phyloP scores from a whole-genome alignment of 2,329 filamentous ascomycete species.

The Didymella pinodella region DNA sequence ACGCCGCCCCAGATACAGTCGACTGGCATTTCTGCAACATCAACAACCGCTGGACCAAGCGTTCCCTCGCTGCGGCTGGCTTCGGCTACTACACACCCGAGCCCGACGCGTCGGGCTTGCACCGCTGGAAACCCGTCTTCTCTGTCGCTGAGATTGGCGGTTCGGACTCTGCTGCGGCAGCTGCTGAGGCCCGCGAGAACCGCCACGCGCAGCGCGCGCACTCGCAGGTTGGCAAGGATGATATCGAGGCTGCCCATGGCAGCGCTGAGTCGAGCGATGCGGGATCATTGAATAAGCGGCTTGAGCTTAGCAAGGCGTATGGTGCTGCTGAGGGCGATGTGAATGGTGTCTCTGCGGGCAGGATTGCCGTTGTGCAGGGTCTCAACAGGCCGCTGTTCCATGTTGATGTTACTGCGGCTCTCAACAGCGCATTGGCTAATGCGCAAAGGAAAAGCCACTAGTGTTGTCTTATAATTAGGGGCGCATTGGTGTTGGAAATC shows the following conservation, averaged over 20 bases:
- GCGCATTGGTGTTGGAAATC: constrained; percentile 12
- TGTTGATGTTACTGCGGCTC: constrained; percentile 87
- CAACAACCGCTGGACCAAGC: constrained; percentile 93
- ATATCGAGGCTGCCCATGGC: constrained; percentile 30
- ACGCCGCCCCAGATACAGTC: constrained; percentile 79
- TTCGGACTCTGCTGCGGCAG: constrained; percentile 72
- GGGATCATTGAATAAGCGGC: constrained; percentile 45
- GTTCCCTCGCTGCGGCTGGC: constrained; percentile 85
- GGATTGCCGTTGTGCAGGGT: constrained; percentile 73
- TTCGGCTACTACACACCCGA: constrained; percentile 80
- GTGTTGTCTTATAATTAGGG: constrained; percentile 5
- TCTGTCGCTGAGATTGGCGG: constrained; percentile 89
- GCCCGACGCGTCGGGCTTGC: constrained; percentile 61
- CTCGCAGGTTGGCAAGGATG: constrained; percentile 60
- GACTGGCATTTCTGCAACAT: constrained; percentile 96
- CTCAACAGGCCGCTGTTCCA: constrained; percentile 95
- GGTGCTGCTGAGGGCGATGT: constrained; percentile 41
- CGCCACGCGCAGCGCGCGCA: constrained; percentile 46
- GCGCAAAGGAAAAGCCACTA: constrained; percentile 56
- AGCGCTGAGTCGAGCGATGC: constrained; percentile 33
- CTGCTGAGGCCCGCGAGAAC: constrained; percentile 72
- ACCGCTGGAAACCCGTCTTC: constrained; percentile 92
- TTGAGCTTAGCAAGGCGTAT: constrained; percentile 45
- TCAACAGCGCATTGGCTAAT: constrained; percentile 88
- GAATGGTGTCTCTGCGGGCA: constrained; percentile 11